A percentile compares a stretch with the other conserved stretches of the same genome.
Conservation (phyloP, 2,329 filamentous ascomycete species). For the Colletotrichum sidae region DNA sequence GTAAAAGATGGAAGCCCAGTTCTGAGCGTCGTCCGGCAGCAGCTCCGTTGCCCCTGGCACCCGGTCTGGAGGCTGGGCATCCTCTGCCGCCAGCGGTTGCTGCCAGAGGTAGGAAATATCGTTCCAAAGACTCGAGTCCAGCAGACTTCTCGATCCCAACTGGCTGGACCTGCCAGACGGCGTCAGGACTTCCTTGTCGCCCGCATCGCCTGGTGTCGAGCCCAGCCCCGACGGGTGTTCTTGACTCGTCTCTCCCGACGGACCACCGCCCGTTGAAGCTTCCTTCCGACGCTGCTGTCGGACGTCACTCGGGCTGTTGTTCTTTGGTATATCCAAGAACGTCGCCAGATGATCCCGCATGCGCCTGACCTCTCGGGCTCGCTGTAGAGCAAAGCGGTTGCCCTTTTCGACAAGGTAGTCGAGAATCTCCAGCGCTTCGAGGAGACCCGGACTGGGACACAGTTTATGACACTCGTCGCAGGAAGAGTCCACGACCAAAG, state of each 20-base stretch:
- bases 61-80: neutral
- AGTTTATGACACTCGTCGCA: conserved; percentile 42
- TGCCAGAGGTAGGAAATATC: conserved; percentile 33
- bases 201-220: neutral
- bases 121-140: conserved; percentile 35
- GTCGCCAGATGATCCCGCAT: conserved; percentile 27
- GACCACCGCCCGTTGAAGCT: too few species aligned
- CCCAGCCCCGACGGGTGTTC: neutral
- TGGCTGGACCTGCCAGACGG: conserved; percentile 12
- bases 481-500: conserved; percentile 39
- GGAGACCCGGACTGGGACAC: conserved; percentile 41
- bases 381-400: conserved; percentile 41
- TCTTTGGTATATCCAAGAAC: conserved; percentile 19
- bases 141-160: conserved; percentile 21
- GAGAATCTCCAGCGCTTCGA: conserved; percentile 43
- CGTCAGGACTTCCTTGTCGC: neutral
- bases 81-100: neutral
- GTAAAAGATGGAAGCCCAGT: conserved; percentile 20
- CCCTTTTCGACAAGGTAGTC: conserved; percentile 44
- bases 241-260: too few species aligned
- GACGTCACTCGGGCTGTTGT: too few species aligned
- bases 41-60: neutral
- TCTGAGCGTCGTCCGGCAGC: conserved; percentile 14
- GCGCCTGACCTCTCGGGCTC: conserved; percentile 23
- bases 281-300: too few species aligned